phyloP scores from a whole-genome alignment of 805 yeast species.

The Lachancea sp. region DNA sequence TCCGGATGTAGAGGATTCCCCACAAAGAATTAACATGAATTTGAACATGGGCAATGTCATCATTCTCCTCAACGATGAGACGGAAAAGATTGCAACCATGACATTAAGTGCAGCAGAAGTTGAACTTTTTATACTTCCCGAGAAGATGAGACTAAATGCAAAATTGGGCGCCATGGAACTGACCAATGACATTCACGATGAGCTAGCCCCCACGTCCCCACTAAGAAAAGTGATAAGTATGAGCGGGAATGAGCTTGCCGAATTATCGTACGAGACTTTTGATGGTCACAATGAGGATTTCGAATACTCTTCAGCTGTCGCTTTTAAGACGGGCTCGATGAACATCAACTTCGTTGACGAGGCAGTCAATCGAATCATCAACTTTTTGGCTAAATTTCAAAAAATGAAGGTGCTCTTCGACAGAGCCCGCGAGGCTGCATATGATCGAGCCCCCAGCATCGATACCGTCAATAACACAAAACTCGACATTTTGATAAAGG shows the following conservation, averaged over 20 bases:
- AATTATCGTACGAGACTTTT: conserved; percentile 76
- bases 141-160: conserved; percentile 64
- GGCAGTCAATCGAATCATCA: conserved; percentile 60
- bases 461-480: conserved; percentile 49
- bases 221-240: conserved; percentile 66
- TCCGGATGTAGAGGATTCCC: conserved; percentile 51
- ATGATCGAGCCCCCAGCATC: conserved; percentile 67
- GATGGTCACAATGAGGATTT: conserved; percentile 46
- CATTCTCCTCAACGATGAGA: conserved; percentile 74
- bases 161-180: conserved; percentile 72
- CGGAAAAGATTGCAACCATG: conserved; percentile 72
- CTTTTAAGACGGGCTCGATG: conserved; percentile 60
- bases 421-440: conserved; percentile 79
- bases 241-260: conserved; percentile 71
- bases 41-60: conserved; percentile 68
- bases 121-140: conserved; percentile 61
- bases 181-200: conserved; percentile 68
- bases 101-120: conserved; percentile 68
- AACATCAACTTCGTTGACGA: conserved; percentile 75
- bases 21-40: conserved; percentile 66
- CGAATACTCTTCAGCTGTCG: conserved; percentile 37
- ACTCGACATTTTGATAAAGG: conserved; percentile 63
- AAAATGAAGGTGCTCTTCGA: conserved; percentile 88
- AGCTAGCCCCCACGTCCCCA: conserved; percentile 51
- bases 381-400: conserved; percentile 66